Evolutionary conservation across 495 filamentous ascomycete genomes (phyloP), one percentile per base, ranked within the genome.

Genomic region (Penicillium argentinense): DNA sequence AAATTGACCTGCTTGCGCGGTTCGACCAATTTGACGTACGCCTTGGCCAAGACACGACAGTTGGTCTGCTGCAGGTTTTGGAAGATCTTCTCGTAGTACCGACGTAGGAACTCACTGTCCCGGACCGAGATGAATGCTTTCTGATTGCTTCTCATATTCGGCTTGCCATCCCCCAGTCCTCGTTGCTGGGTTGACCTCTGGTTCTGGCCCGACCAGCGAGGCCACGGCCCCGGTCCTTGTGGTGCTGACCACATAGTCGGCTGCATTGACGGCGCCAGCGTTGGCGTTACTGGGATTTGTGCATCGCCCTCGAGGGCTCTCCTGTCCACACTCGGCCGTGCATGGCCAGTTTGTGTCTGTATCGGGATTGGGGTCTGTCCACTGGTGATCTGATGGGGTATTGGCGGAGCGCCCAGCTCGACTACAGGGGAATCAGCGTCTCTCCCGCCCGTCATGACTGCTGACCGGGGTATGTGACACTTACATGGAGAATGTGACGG

Each of bases 1-100:
- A 86, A 82, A 27, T 77, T 84, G 0, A 83, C 81, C 60, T 95
- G 88, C 60, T 96, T 96, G 56, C 87, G 89, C 0, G 89, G 86
- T 45, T 89, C 86, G 2, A 93, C 83, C 11, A 83, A 73, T 55
- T 86, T 89, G 55, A 95, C 82, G 73, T 88, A 91, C 16, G 79
- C 84, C 57, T 91, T 92, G 12, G 81, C 81, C 13, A 92, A 77
- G 11, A 71, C 74, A 71, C 39, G 75, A 57, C 85, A 86, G 38
- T 84, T 80, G 5, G 80, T 76, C 57, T 95, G 89, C 56, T 91
- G 87, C 41, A 89, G 70, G 22, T 74, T 75, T 43, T 79, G 78
- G 49, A 92, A 84, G 0, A 81, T 67, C 14, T 76, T 75, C 29
- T 76, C 70, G 49, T 88, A 86, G 59, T 84, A 86, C 6, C 71